Percentiles rank a stretch among this genome's conserved stretches.
Conservation (phyloP, 768 basidiomycete species). For the Mycena metata region DNA sequence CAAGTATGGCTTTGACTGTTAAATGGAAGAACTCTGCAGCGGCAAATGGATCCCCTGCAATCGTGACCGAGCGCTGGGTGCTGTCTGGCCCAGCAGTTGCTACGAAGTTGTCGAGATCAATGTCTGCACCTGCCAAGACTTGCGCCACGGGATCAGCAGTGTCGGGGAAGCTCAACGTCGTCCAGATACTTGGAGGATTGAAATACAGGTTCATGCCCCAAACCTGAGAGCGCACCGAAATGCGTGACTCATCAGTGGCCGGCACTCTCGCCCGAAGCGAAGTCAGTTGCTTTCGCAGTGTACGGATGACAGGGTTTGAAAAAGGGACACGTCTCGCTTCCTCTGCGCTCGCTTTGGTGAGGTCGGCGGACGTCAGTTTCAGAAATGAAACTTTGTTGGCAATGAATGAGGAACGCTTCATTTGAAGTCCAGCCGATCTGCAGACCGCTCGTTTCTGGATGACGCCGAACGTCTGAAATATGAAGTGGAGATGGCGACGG, state of each 20-base stretch:
- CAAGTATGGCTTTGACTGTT: constrained; percentile 48
- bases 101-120: constrained; percentile 57
- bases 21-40: constrained; percentile 58
- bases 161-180: constrained; percentile 59
- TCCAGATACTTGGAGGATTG: constrained; percentile 55
- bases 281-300: constrained; percentile 43
- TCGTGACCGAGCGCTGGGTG: constrained; percentile 38
- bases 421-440: constrained; percentile 48
- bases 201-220: constrained; percentile 50
- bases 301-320: constrained; percentile 44
- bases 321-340: constrained; percentile 42
- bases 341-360: constrained; percentile 52
- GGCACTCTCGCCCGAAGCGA: constrained; percentile 42
- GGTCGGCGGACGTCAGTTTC: constrained; percentile 44
- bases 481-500: constrained; percentile 43
- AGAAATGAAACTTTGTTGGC: constrained; percentile 39
- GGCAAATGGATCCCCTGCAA: constrained; percentile 57
- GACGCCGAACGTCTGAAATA: constrained; percentile 49
- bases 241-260: constrained; percentile 51
- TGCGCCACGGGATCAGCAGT: constrained; percentile 60
- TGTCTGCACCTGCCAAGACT: constrained; percentile 56
- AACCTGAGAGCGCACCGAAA: constrained; percentile 46
- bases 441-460: constrained; percentile 46
- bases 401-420: constrained; percentile 43
- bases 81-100: constrained; percentile 42